phyloP scores from a whole-genome alignment of 805 yeast genomes.

The Metschnikowia gelsemii region DNA sequence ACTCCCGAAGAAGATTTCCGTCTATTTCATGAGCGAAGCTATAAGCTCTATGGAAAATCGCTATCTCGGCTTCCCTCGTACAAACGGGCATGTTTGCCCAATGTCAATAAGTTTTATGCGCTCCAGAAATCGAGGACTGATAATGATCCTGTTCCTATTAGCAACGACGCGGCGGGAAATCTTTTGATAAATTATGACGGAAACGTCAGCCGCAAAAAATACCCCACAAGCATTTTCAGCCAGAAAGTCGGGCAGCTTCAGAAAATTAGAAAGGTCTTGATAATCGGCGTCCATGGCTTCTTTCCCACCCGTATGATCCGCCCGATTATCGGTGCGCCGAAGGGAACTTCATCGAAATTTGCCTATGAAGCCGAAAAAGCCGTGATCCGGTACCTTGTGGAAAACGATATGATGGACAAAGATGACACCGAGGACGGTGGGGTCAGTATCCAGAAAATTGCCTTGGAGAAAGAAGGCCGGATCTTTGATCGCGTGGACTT shows the following conservation, averaged over 20 bases:
- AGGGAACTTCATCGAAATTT: slow-evolving; percentile 90
- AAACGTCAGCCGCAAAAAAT: slow-evolving; percentile 8
- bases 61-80: slow-evolving; percentile 35
- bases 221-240: slow-evolving; percentile 24
- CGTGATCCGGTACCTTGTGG: slow-evolving; percentile 58
- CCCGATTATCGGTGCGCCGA: slow-evolving; percentile 90
- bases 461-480: slow-evolving; percentile 91
- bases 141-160: slow-evolving; percentile 38
- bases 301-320: slow-evolving; percentile 86
- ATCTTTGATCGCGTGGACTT: slow-evolving; percentile 82
- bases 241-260: slow-evolving; percentile 30
- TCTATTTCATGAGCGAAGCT: slow-evolving; percentile 35
- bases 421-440: slow-evolving; percentile 32
- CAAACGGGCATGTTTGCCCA: slow-evolving; percentile 38
- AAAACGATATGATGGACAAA: slow-evolving; percentile 38
- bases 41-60: slow-evolving; percentile 38
- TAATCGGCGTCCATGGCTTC: slow-evolving; percentile 94
- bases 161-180: slow-evolving; percentile 43
- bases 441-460: slow-evolving; percentile 76
- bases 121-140: too few relatives aligned
- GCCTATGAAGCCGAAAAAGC: slow-evolving; percentile 86
- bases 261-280: slow-evolving; percentile 60
- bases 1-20: slow-evolving; percentile 17
- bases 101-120: slow-evolving; percentile 29
- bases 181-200: slow-evolving; percentile 31